phyloP scores from a whole-genome alignment of 1,139 yeast species.

The Kodamaea ohmeri region DNA sequence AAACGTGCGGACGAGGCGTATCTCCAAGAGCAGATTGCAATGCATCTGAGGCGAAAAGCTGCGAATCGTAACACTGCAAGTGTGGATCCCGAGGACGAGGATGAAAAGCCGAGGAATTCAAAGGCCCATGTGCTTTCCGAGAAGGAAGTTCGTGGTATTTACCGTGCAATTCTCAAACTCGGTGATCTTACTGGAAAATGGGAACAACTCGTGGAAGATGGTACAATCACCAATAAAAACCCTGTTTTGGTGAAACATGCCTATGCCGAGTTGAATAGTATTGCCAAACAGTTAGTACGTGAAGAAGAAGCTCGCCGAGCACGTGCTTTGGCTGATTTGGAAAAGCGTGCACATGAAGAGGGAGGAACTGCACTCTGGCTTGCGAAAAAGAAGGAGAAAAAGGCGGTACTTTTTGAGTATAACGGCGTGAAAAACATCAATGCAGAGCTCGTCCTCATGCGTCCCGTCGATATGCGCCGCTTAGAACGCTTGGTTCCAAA shows the following conservation, averaged over 20 bases:
- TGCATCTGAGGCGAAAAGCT: conserved; percentile 78
- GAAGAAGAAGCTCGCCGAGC: conserved; percentile 66
- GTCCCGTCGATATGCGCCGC: conserved; percentile 79
- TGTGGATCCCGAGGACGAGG: conserved; percentile 29
- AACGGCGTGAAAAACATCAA: conserved; percentile 86
- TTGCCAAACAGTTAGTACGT: conserved; percentile 60
- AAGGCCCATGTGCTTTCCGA: conserved; percentile 61
- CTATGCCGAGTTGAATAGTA: conserved; percentile 64
- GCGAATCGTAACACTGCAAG: conserved; percentile 44
- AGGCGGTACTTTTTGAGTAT: conserved; percentile 86
- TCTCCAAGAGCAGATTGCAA: conserved; percentile 83
- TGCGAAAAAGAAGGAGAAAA: conserved; percentile 70
- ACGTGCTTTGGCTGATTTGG: conserved; percentile 55
- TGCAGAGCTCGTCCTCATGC: conserved; percentile 79
- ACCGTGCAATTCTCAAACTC: conserved; percentile 73
- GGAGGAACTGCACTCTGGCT: conserved; percentile 48
- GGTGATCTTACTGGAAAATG: conserved; percentile 83
- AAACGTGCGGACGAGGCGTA: conserved; percentile 81
- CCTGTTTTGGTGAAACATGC: conserved; percentile 79
- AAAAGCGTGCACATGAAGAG: conserved; percentile 54
- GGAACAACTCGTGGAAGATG: conserved; percentile 88
- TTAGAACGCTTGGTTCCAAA: conserved; percentile 59
- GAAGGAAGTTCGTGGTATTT: conserved; percentile 82
- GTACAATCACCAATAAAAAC: conserved; percentile 80
- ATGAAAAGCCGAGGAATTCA: conserved; percentile 27